Conservation (phyloP, 108 stramenopile genomes). For the Chaetoceros muelleri region DNA sequence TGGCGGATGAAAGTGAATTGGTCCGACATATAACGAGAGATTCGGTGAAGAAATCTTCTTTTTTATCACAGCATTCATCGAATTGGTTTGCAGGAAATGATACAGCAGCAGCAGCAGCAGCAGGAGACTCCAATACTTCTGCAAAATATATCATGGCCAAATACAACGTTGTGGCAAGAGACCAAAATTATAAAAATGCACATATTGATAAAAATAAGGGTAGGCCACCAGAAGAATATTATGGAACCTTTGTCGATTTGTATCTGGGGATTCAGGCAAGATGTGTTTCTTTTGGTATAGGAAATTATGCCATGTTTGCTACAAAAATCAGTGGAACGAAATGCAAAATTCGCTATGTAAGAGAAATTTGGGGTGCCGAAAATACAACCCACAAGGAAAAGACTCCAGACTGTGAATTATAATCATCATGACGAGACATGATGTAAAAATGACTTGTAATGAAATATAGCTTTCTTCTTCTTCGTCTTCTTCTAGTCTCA, state of each 20-base stretch:
- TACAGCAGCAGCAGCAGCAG: neutral
- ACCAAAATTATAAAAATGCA: conserved; percentile 23
- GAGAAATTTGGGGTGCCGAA: conserved; percentile 32
- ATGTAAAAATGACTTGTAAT: neutral
- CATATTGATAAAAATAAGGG: conserved; percentile 55
- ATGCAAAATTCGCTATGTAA: conserved; percentile 30
- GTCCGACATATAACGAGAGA: conserved; percentile 28
- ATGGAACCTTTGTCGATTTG: conserved; percentile 41
- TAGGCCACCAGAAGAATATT: conserved; percentile 23
- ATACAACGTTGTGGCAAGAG: conserved; percentile 12
- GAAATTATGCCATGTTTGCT: conserved; percentile 46
- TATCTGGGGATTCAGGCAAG: conserved; percentile 26
- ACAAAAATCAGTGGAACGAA: conserved; percentile 28
- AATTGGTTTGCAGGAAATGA: neutral
- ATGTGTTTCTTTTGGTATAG: conserved; percentile 45
- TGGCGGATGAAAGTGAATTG: conserved; percentile 50
- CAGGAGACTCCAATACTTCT: neutral
- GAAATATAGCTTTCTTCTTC: neutral
- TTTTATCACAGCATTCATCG: too few relatives aligned
- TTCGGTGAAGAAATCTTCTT: conserved; percentile 5
- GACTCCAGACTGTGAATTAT: neutral
- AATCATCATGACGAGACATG: neutral
- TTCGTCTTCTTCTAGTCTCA: too few relatives aligned
- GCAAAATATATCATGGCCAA: neutral
- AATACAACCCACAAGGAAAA: neutral